Evolutionary conservation across 2,329 filamentous ascomycete species (phyloP).

Genomic region (Westerdykella aurantiaca): DNA sequence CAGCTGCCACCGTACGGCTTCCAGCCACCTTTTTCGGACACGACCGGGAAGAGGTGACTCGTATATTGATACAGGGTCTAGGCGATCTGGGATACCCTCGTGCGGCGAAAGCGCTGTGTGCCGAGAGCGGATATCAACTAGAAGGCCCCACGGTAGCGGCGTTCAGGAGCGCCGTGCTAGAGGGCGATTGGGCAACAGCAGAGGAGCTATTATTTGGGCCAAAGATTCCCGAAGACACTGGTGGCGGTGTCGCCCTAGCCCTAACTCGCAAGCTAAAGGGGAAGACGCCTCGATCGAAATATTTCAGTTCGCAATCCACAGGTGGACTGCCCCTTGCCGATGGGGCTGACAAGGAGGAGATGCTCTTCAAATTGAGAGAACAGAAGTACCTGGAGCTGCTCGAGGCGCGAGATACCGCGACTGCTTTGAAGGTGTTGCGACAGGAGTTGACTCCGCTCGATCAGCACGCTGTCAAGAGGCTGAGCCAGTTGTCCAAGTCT

Average conservation of each 20-base stretch:
- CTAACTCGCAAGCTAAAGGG: slow-evolving; percentile 13
- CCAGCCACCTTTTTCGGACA: slow-evolving; percentile 68
- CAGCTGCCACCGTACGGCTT: slow-evolving; percentile 24
- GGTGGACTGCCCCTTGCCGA: slow-evolving; percentile 66
- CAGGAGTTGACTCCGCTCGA: slow-evolving; percentile 82
- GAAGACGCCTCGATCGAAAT: not conserved
- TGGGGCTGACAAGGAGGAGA: slow-evolving; percentile 67
- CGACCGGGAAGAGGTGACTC: slow-evolving; percentile 84
- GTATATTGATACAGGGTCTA: slow-evolving; percentile 86
- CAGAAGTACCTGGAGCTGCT: slow-evolving; percentile 93
- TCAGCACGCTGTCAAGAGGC: slow-evolving; percentile 61
- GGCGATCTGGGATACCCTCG: slow-evolving; percentile 79
- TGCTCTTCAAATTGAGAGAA: slow-evolving; percentile 83
- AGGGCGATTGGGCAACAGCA: slow-evolving; percentile 78
- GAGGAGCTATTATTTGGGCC: slow-evolving; percentile 68
- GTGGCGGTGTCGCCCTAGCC: slow-evolving; percentile 38
- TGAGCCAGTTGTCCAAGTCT: slow-evolving; percentile 75
- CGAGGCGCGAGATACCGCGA: slow-evolving; percentile 65
- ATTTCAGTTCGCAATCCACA: slow-evolving; percentile 14
- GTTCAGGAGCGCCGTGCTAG: slow-evolving; percentile 73
- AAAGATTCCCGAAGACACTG: slow-evolving; percentile 38
- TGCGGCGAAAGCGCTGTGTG: slow-evolving; percentile 68
- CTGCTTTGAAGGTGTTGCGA: slow-evolving; percentile 76
- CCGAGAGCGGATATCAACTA: slow-evolving; percentile 79
- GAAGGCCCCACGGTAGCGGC: slow-evolving; percentile 82